phyloP scores from a whole-genome alignment of 2,329 filamentous ascomycete genomes.

The Phialocephala subalpina region DNA sequence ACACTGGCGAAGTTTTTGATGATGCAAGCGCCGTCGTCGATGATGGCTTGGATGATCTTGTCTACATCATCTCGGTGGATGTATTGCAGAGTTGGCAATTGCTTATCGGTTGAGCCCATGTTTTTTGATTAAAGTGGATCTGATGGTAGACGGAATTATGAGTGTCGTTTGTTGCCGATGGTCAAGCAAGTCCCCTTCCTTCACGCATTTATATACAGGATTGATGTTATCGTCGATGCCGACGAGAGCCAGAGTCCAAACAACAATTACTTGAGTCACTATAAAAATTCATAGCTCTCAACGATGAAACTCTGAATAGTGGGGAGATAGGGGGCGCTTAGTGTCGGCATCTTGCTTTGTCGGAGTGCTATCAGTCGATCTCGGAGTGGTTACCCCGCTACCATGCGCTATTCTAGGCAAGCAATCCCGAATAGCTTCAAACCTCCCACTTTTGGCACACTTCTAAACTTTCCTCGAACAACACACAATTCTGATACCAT shows the following conservation, averaged over 20 bases:
- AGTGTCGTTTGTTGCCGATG: not conserved
- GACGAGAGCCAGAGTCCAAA: not conserved
- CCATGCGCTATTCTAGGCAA: conserved; percentile 14
- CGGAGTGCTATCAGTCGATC: conserved; percentile 12
- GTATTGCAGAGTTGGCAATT: conserved; percentile 17
- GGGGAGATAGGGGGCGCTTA: conserved; percentile 12
- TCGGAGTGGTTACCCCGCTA: conserved; percentile 7
- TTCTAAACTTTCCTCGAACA: not conserved
- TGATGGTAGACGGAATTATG: not conserved
- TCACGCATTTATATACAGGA: not conserved
- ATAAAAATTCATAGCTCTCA: not conserved
- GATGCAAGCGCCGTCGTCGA: conserved; percentile 27
- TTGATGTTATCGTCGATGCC: not conserved
- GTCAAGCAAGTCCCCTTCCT: not conserved
- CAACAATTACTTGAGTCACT: not conserved
- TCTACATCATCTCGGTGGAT: conserved; percentile 25
- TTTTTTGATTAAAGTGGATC: not conserved
- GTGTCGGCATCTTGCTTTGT: conserved; percentile 15
- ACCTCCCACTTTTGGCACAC: conserved; percentile 15
- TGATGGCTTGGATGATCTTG: conserved; percentile 28
- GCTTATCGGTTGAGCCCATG: conserved; percentile 24
- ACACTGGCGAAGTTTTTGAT: conserved; percentile 30
- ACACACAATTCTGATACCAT: not conserved
- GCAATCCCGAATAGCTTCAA: conserved; percentile 22
- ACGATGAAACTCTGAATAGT: conserved; percentile 12